phyloP scores from a whole-genome alignment of 257 asterid species.

The Mentha longifolia region DNA sequence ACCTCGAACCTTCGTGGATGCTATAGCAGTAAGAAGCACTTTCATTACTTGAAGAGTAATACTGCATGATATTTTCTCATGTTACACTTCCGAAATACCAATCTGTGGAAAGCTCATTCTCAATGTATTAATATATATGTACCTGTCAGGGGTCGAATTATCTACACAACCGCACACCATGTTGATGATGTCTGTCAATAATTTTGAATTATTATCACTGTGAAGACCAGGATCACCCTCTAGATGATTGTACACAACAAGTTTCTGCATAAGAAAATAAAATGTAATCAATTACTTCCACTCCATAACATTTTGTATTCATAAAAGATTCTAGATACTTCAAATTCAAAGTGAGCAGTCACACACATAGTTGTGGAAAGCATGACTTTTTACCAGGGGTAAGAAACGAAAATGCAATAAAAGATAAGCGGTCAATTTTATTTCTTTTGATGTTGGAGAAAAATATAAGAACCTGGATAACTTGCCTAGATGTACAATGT shows the following conservation, averaged over 20 bases:
- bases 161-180: constrained; percentile 86
- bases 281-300: constrained; percentile 25
- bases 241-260: constrained; percentile 88
- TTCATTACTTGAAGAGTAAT: constrained; percentile 94
- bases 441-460: not conserved
- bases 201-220: constrained; percentile 68
- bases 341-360: constrained; percentile 14
- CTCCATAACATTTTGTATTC: constrained; percentile 22
- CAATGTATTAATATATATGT: constrained; percentile 24
- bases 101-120: constrained; percentile 26
- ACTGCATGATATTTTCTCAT: constrained; percentile 59
- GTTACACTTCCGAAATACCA: constrained; percentile 34
- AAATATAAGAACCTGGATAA: constrained; percentile 12
- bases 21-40: constrained; percentile 90
- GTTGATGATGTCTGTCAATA: constrained; percentile 79
- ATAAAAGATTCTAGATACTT: constrained; percentile 21
- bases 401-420: no score
- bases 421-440: no score
- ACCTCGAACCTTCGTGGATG: constrained; percentile 94
- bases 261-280: constrained; percentile 67
- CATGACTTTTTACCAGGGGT: not conserved
- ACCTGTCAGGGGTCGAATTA: constrained; percentile 96
- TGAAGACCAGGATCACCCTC: constrained; percentile 98
- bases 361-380: not conserved
- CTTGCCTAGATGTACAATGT: constrained; percentile 18